A percentile compares a stretch with the other conserved stretches of the same genome.
phyloP scores from a whole-genome alignment of 192 early-diverging fungal genomes.

The Gonapodya prolifera region DNA sequence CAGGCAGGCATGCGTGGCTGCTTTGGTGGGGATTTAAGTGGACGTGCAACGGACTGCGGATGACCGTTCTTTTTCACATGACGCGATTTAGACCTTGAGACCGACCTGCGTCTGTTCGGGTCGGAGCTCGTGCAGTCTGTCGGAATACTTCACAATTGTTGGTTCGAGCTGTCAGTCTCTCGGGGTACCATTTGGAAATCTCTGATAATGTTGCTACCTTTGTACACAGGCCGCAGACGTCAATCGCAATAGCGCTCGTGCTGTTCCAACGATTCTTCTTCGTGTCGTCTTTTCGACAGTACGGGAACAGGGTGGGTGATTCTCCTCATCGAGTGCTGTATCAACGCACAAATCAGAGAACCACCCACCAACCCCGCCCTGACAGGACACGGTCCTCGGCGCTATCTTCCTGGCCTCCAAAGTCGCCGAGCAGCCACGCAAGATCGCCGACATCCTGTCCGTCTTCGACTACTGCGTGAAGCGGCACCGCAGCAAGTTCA shows the following conservation, averaged over 20 bases:
- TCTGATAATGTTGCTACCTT: no score
- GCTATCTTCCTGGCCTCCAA: constrained; percentile 65
- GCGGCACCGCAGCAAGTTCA: constrained; percentile 28
- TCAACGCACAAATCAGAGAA: no score
- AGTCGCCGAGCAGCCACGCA: constrained; percentile 65
- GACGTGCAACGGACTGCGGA: neutral
- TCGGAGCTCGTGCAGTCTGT: constrained; percentile 73
- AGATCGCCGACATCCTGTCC: constrained; percentile 69
- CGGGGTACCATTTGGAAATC: no score
- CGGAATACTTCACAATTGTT: constrained; percentile 64
- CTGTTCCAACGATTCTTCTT: constrained; percentile 90
- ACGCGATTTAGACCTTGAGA: constrained; percentile 37
- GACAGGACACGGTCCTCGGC: constrained; percentile 34
- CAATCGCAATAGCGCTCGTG: constrained; percentile 91
- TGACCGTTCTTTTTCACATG: neutral
- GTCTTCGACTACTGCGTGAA: constrained; percentile 63
- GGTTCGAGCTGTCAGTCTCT: no score
- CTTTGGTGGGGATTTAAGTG: constrained; percentile 28
- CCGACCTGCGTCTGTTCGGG: constrained; percentile 58
- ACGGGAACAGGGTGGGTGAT: constrained; percentile 53
- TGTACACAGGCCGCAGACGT: constrained; percentile 78
- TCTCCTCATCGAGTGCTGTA: no score
- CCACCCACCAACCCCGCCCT: no score
- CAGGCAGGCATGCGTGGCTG: neutral
- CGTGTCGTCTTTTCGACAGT: constrained; percentile 56